Evolutionary conservation across 106 monocot species (phyloP), one percentile per base, ranked within the genome.

Genomic region (Platanthera zijinensis): DNA sequence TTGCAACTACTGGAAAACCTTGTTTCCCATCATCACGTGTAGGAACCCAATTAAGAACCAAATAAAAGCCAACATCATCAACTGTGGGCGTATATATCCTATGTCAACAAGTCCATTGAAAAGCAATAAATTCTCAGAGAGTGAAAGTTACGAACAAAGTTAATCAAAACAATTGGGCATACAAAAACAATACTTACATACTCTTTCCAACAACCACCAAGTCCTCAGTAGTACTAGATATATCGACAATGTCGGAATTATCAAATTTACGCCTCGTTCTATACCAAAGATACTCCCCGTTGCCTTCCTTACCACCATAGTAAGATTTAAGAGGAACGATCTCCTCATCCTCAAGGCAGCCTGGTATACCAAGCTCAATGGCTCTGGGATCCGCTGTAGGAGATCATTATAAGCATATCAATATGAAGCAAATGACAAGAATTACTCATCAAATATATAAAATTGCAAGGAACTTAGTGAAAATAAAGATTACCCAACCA

Each of bases 261-360:
- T 78, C 79, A 57, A 85, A 72, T 76, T 90, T 99, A 64, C 59
- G 86, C 73, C 75, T 82, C 13, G 83, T 85, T 88, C 88, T 86
- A 59, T 94, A 99, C 99, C 99, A 99, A 74, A 85, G 77, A 76
- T 85, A 94, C 61, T 81, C 56, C 15, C 90, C 89, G 78, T 45
- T 72, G 28, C 97, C 97, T 85, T 99, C 97, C 62, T 81, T 80
- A 74, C 97, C 97, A 81, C 97, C 97, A 88, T 83, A 99, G 74
- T 99, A 99, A 57, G 83, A 80, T 82, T 94, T 99, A 19, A 75
- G 28, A 8, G 94, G 97, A 85, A 90, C 67, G 75, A 94, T 77
- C 90, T 90, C 87, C 57, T 80, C 76, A 70, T 99, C 97, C 86
- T 99, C 82, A 71, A 12, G 78, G 82, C 94, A 94, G 57, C 80